Evolutionary conservation across 2,329 filamentous ascomycete genomes (phyloP), one percentile per base, ranked within the genome.

Genomic region (Ilyonectria robusta): DNA sequence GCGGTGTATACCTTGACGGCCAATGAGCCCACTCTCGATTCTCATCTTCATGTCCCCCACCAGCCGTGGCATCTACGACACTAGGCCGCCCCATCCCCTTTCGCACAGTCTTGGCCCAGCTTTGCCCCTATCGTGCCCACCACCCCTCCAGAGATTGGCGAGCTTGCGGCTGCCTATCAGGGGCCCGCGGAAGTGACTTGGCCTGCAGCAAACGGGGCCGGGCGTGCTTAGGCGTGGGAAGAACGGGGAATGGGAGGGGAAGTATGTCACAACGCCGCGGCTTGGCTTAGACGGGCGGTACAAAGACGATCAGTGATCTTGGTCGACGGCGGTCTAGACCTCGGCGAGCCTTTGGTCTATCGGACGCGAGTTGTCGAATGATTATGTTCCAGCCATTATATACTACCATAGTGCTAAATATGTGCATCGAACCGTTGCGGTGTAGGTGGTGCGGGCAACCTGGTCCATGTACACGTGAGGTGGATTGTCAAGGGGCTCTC

Each of bases 271-370:
- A 37, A 37, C 46, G 42, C 26, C 59, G 47, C 40, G 44, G 50
- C 48, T 59, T 56, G 48, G 55, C 55, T 59, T 17, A 23, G 60
- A 62, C 66, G 69, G 64, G 70, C 66, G 70, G 55, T 51, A 47
- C 35, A 51, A 37, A 47, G 29, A 21, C 31, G 37, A 40, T 19
- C 31, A 37, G 50, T 60, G 54, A 70, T 59, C 53, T 62, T 60
- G 61, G 67, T 64, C 68, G 62, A 70, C 40, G 46, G 66, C 60
- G 73, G 73, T 75, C 73, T 75, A 64, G 73, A 72, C 71, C 68
- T 64, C 46, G 63, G 59, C 67, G 68, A 75, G 65, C 60, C 17
- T 54, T 53, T 72, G 71, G 62, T 26, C 73, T 70, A 75, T 75
- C 72, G 57, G 57, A 50, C 70, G 31, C 46, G 42, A 62, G 47